Percentiles rank a stretch among this genome's conserved stretches.
Evolutionary conservation across 1,284 basidiomycete genomes (phyloP).

Genomic region (Volvariella surrecta): DNA sequence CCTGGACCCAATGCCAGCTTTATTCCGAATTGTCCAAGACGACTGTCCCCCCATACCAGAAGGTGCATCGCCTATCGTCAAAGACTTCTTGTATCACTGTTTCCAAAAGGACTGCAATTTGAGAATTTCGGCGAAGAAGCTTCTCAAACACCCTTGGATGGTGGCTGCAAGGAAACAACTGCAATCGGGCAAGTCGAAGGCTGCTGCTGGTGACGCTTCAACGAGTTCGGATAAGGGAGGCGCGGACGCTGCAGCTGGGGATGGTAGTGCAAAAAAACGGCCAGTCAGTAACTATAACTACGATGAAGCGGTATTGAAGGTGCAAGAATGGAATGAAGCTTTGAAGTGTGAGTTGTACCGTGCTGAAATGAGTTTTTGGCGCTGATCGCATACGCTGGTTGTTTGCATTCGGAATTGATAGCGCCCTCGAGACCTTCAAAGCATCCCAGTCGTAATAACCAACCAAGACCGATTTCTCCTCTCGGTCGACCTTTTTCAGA

Average conservation of each 20-base stretch:
- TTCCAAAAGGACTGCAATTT: constrained; percentile 98
- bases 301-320: constrained; percentile 89
- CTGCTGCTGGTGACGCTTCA: constrained; percentile 14
- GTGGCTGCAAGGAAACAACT: constrained; percentile 74
- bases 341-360: constrained; percentile 65
- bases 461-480: constrained; percentile 8
- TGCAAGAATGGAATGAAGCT: constrained; percentile 98
- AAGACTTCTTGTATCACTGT: constrained; percentile 95
- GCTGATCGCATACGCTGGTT: constrained; percentile 1
- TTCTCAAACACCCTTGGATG: constrained; percentile 96
- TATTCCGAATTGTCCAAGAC: constrained; percentile 97
- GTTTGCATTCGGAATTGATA: constrained; percentile 15
- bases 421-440: constrained; percentile 57
- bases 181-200: constrained; percentile 26
- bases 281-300: constrained; percentile 75
- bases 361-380: constrained; percentile 18
- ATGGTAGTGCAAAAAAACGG: constrained; percentile 25
- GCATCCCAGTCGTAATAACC: constrained; percentile 38
- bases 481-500: constrained; percentile 20
- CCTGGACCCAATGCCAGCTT: constrained; percentile 94
- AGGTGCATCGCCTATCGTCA: constrained; percentile 87
- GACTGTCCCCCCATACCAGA: constrained; percentile 95
- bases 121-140: constrained; percentile 88
- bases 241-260: constrained; percentile 21
- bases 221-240: constrained; percentile 19